These are phyloP conservation scores for Amphibolis antarctica DNA, from an alignment of 106 monocot genomes.

Conservation along the genomic window DNA sequence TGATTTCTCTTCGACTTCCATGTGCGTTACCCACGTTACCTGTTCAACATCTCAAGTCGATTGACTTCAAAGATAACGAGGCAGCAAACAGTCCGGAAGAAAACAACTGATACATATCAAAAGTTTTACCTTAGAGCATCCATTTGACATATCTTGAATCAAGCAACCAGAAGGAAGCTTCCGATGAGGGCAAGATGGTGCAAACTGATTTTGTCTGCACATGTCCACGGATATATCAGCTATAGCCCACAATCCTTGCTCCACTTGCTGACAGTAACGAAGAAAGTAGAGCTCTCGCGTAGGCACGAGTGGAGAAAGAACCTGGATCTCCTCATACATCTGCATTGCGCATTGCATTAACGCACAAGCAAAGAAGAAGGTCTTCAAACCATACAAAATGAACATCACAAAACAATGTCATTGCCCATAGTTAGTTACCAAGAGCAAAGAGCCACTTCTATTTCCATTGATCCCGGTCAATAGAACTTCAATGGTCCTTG, in stretches of 20 bases:
- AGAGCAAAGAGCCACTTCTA: conserved; percentile 47
- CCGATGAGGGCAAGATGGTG: conserved; percentile 14
- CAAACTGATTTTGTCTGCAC: conserved; percentile 31
- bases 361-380: neutral
- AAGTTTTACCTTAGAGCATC: conserved; percentile 90
- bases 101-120: no score
- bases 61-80: neutral
- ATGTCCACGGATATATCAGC: conserved; percentile 62
- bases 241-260: conserved; percentile 63
- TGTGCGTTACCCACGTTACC: conserved; percentile 24
- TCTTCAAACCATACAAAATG: neutral
- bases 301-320: conserved; percentile 67
- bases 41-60: neutral
- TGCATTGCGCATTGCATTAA: conserved; percentile 13
- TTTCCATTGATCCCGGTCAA: conserved; percentile 42
- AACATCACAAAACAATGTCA: neutral
- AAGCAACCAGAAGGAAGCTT: conserved; percentile 82
- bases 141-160: conserved; percentile 85
- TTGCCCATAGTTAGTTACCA: conserved; percentile 32
- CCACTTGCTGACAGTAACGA: conserved; percentile 79
- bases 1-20: conserved; percentile 24
- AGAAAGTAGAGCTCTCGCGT: conserved; percentile 72
- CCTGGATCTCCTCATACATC: conserved; percentile 84
- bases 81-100: no score
- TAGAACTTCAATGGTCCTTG: conserved; percentile 67